phyloP scores from a whole-genome alignment of 257 asterid species.

The Lavandula angustifolia region DNA sequence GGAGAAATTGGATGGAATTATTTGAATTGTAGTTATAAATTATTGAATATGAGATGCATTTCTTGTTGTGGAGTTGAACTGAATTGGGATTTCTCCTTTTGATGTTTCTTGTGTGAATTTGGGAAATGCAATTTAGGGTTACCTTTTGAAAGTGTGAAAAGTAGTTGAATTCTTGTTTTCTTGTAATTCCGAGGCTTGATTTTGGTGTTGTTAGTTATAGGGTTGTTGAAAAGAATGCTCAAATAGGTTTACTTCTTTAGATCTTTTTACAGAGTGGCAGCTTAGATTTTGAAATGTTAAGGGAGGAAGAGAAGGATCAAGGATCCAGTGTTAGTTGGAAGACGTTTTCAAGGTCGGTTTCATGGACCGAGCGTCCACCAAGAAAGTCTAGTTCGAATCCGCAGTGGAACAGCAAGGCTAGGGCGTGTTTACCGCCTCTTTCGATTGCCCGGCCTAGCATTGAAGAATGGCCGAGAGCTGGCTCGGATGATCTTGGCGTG shows the following conservation, averaged over 20 bases:
- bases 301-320: constrained; percentile 60
- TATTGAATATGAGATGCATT: constrained; percentile 11
- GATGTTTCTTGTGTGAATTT: constrained; percentile 20
- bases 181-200: constrained; percentile 11
- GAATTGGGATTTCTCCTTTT: constrained; percentile 26
- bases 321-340: constrained; percentile 48
- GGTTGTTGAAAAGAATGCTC: constrained; percentile 35
- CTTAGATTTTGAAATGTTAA: constrained; percentile 52
- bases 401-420: constrained; percentile 81
- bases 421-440: constrained; percentile 92
- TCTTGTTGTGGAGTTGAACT: not conserved
- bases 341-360: constrained; percentile 65
- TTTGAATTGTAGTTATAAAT: constrained; percentile 34
- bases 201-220: constrained; percentile 30
- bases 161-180: constrained; percentile 15
- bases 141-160: constrained; percentile 14
- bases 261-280: constrained; percentile 45
- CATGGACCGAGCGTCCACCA: constrained; percentile 78
- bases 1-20: constrained; percentile 29
- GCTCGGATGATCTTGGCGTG: constrained; percentile 87
- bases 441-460: constrained; percentile 57
- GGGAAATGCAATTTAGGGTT: constrained; percentile 7
- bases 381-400: constrained; percentile 57
- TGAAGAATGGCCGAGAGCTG: constrained; percentile 92
- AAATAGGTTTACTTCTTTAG: constrained; percentile 43